A percentile compares a stretch with the other conserved stretches of the same genome.
Evolutionary conservation across 1,139 yeast species (phyloP).

Genomic region (Sugiyamaella castrensis): DNA sequence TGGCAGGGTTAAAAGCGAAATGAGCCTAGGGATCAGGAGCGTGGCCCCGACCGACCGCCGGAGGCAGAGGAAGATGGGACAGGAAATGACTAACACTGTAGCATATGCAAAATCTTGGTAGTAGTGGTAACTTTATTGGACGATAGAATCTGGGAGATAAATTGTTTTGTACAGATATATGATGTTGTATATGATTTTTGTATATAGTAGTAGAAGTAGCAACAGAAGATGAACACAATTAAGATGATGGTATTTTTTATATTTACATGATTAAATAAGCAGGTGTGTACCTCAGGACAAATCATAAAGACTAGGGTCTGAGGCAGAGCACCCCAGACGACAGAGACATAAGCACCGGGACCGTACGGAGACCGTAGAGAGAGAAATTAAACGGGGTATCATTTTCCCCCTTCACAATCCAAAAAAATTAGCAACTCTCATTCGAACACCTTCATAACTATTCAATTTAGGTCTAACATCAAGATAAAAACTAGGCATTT

Average conservation of each 20-base stretch:
- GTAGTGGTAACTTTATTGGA: slow-evolving; percentile 30
- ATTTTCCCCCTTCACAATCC: slow-evolving; percentile 43
- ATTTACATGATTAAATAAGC: slow-evolving; percentile 9
- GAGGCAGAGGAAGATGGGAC: neutral
- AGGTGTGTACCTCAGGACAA: no score
- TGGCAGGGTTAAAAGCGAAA: neutral
- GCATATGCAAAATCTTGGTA: slow-evolving; percentile 37
- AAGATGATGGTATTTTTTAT: neutral
- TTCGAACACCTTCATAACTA: slow-evolving; percentile 69
- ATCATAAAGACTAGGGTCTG: no score
- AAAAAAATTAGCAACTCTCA: slow-evolving; percentile 59
- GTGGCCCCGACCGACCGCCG: neutral
- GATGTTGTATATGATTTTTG: slow-evolving; percentile 5
- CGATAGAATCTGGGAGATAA: slow-evolving; percentile 2
- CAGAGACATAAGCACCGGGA: neutral
- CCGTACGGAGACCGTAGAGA: slow-evolving; percentile 1
- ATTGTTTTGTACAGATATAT: neutral
- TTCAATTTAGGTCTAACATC: slow-evolving; percentile 93
- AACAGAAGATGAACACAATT: neutral
- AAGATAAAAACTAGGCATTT: slow-evolving; percentile 62
- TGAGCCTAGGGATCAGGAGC: no score
- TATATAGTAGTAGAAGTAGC: slow-evolving; percentile 8
- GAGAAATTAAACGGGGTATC: no score
- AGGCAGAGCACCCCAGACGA: neutral
- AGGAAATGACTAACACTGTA: slow-evolving; percentile 18